Evolutionary conservation across 2,329 filamentous ascomycete species (phyloP).

Genomic region (Pseudocercospora cruenta): DNA sequence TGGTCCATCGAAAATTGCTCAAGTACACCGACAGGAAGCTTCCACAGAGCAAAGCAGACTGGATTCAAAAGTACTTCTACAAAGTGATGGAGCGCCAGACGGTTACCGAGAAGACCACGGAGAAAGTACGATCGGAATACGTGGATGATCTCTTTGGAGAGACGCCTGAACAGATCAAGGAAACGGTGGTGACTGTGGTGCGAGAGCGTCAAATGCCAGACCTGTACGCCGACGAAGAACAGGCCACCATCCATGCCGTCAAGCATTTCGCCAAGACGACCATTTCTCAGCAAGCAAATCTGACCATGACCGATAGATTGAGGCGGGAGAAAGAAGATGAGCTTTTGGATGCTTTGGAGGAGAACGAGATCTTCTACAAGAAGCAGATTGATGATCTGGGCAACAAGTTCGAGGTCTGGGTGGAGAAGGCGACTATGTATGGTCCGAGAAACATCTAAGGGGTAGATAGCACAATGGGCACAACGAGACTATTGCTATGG

Average conservation of each 20-base stretch:
- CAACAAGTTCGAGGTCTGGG: slow-evolving; percentile 14
- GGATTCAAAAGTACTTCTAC: slow-evolving; percentile 9
- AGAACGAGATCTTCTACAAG: neutral
- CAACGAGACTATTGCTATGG: neutral
- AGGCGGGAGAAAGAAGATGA: neutral
- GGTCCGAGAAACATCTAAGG: slow-evolving; percentile 22
- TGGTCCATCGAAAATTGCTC: neutral
- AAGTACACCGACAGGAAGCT: slow-evolving; percentile 2
- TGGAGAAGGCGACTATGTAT: slow-evolving; percentile 11
- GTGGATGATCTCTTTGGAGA: neutral
- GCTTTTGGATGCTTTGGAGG: slow-evolving; percentile 5
- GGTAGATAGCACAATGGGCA: neutral
- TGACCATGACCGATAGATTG: neutral
- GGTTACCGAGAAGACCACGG: neutral
- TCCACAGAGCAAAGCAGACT: slow-evolving; percentile 8
- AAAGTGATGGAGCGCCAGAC: slow-evolving; percentile 4
- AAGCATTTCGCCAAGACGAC: slow-evolving; percentile 12
- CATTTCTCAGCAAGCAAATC: neutral
- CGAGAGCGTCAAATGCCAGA: neutral
- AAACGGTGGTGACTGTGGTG: neutral
- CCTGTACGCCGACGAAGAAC: no score
- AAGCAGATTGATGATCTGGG: slow-evolving; percentile 1
- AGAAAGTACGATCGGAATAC: slow-evolving; percentile 13
- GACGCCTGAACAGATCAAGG: neutral
- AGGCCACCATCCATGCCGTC: no score